Base-by-base conservation (phyloP, 495 filamentous ascomycete genomes). In the Podospora pseudocomata region DNA sequence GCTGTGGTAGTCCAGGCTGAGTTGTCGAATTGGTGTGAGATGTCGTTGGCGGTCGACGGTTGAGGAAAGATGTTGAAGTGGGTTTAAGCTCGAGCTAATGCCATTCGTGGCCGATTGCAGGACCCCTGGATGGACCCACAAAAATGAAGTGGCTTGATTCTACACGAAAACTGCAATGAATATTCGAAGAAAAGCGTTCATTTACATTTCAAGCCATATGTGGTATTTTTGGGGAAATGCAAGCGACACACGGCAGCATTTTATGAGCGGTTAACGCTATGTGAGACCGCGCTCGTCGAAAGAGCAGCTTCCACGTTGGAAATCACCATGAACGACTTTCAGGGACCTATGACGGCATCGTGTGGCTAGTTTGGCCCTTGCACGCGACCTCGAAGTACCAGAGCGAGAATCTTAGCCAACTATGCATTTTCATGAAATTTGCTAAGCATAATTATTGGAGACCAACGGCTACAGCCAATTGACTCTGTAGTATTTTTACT, bases 21-120 rank as follows among this genome's bases (percentile, higher is more conserved):
- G 11, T 19, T 13, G 5, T 60, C 15, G 32, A 27, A 44, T 49
- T 39, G 56, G 5, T 20, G n/a, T 20, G 7, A 34, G 64, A 60
- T 27, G 66, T 23, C 18, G 57, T 30, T 69, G 67, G 55, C 23
- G 49, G 57, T 72, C 23, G 56, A 59, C 19, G 26, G 56, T 27
- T 49, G 39, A 49, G 7, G 39, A 49, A 49, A 49, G 39, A 49
- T 18, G 39, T 49, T 49, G 39, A 59, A 59, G 56, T 61, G 59
- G 32, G 59, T 61, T 61, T 23, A 61, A 61, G 30, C 23, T 26
- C 1, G 30, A 61, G 59, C 59, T 61, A 61, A 61, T 61, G 61
- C 18, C 61, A 32, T 63, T 63, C 61, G 61, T 63, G 61, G 61
- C 61, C 32, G 61, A 19, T 63, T 63, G 28, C 16, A 49, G 61